Base-by-base conservation (phyloP, 345 rosid genomes). In the Eucalyptus microcorys region DNA sequence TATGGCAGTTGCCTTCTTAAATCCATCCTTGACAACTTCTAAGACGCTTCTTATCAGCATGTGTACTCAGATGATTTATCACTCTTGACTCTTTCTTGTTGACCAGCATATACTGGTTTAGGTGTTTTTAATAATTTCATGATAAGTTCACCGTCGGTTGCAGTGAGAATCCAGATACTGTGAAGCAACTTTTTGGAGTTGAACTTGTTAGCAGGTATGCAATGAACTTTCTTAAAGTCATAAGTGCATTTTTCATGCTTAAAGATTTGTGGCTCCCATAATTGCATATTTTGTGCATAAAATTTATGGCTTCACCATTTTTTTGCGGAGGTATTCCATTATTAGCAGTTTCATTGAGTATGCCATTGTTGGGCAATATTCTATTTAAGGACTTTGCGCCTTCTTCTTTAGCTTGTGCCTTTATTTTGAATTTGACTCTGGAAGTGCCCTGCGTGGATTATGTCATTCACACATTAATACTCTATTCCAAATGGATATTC, bases 191-290 rank as follows among this genome's bases (percentile, higher is more conserved):
- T 87, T 98, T 98, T 90, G 99, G 99, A 87, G 90, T 97, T 86
- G 96, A 97, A 85, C 97, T 98, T 88, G 90, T 59, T 89, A 98
- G 99, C 97, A 96, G 99, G 99, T 98, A 91, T 81, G 49, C 86
- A 86, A 85, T 85, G 66, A 45, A 48, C 26, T 59, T 79, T 84
- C 53, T 79, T 45, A 45, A 42, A 87, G 80, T 21, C 17, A 87
- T 30, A 52, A 45, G 17, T 85, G 21, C 55, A 48, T 49, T 49
- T 47, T 37, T 43, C 7, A 2, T 84, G 30, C 32, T 84, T 37
- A 52, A 17, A 34, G 85, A 43, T 80, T 37, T 80, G 30, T 61
- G 68, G 16, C 34, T 27, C 34, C 66, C 32, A 13, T 61, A 27
- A 61, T 61, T 61, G 32, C 34, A 30, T 64, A 64, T 64, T 64